A percentile compares a stretch with the other conserved stretches of the same genome.
phyloP scores from a whole-genome alignment of 768 basidiomycete genomes.

The Hysterangium stoloniferum region DNA sequence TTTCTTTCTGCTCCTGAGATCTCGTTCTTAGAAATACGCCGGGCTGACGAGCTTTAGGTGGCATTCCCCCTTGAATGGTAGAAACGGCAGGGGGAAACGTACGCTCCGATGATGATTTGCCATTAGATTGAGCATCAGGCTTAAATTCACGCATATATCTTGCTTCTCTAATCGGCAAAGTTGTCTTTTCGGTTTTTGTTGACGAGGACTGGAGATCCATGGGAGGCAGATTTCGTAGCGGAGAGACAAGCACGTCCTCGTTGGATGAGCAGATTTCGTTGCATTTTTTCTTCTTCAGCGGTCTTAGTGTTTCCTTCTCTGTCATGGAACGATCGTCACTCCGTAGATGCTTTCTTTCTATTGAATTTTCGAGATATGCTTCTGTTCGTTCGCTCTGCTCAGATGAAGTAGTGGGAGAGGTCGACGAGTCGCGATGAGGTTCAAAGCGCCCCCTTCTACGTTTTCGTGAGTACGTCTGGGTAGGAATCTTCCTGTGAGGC shows the following conservation, averaged over 20 bases:
- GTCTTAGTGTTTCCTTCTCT: neutral
- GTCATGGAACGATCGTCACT: neutral
- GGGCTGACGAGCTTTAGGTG: neutral
- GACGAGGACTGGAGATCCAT: too few species aligned
- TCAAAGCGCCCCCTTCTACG: neutral
- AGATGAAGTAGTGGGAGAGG: too few species aligned
- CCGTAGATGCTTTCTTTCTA: neutral
- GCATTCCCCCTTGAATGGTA: neutral
- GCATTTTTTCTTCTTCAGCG: neutral
- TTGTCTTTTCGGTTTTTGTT: too few species aligned
- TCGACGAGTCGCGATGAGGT: too few species aligned
- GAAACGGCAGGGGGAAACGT: neutral
- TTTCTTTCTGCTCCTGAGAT: slow-evolving; percentile 10
- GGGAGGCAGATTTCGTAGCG: too few species aligned
- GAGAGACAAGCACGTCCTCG: too few species aligned
- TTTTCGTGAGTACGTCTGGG: slow-evolving; percentile 9
- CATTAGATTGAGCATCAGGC: neutral
- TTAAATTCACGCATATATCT: too few species aligned
- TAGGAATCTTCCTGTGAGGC: slow-evolving; percentile 2
- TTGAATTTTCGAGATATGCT: too few species aligned
- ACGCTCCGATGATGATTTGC: neutral
- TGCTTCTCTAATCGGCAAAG: too few species aligned
- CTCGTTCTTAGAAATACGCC: neutral
- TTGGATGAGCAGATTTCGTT: neutral
- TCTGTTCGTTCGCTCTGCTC: too few species aligned